Evolutionary conservation across 2,329 filamentous ascomycete genomes (phyloP), one percentile per base, ranked within the genome.

Genomic region (Arthrinium puccinioides): DNA sequence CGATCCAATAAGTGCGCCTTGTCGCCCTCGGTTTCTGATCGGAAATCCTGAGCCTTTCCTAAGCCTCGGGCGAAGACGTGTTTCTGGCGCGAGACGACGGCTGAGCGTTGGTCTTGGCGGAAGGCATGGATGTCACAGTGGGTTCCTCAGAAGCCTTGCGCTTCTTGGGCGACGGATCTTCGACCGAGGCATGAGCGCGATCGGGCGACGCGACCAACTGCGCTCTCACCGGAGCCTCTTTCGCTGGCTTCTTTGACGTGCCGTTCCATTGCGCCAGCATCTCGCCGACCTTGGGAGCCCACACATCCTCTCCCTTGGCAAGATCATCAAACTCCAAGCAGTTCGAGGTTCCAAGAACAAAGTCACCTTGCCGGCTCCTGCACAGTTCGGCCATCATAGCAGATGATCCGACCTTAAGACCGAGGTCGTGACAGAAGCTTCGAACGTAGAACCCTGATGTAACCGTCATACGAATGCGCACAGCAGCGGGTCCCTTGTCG

Each of bases 401-500:
- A 18, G 86, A 79, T 10, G 87, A 94, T 36, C 76, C 79, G 11
- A 96, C 72, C 48, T 87, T 87, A 47, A 80, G 70, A 16, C 90
- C 92, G 4, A 98, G 72, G 53, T 98, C 92, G 56, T 97, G 88
- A 51, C 87, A 89, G 49, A 98, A 79, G 40, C 85, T 94, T 44
- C 92, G 84, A 11, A 98, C 89, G 60, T 98, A 98, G 69, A 96
- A 98, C 26, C 92, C 92, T 1, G 88, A 94, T 2, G 88, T 88
- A 36, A 96, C 90, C 1, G 86, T 94, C 77, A 98, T 87, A 40
- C 84, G 81, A 42, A 98, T 78, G 54, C 78, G 83, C 33, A 78
- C 85, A 1, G 90, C 92, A 2, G 90, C 79, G 2, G 87, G 79
- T 0, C 74, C 77, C 52, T 79, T 66, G 56, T 69, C 75, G 26